phyloP scores from a whole-genome alignment of 345 rosid species.

The Geranium rotundifolium region DNA sequence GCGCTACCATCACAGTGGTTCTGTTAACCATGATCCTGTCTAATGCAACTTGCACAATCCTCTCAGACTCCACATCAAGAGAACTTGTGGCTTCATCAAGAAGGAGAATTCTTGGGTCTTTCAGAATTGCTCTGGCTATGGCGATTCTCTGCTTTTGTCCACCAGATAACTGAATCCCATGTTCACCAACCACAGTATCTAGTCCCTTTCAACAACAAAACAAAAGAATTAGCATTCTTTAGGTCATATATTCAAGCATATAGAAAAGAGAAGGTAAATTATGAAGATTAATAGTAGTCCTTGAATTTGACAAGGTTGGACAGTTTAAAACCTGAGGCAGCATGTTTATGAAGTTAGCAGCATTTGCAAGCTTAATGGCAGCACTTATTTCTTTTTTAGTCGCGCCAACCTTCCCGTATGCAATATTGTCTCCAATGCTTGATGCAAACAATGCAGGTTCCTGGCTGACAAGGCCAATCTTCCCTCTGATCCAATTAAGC shows the following conservation, averaged over 20 bases:
- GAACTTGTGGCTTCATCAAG: conserved; percentile 73
- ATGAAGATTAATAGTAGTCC: no score
- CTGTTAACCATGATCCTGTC: conserved; percentile 49
- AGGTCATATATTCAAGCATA: no score
- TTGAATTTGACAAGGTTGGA: background rate
- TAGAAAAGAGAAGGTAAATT: no score
- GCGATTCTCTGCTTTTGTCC: conserved; percentile 81
- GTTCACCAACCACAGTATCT: conserved; percentile 71
- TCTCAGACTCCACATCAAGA: conserved; percentile 61
- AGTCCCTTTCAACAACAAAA: conserved; percentile 29
- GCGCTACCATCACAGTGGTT: conserved; percentile 55
- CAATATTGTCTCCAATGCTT: conserved; percentile 51
- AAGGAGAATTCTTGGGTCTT: conserved; percentile 58
- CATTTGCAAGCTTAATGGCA: conserved; percentile 54
- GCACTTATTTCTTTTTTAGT: conserved; percentile 40
- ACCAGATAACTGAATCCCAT: conserved; percentile 66
- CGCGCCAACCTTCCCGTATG: conserved; percentile 45
- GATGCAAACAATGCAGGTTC: conserved; percentile 56
- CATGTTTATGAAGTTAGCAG: conserved; percentile 45
- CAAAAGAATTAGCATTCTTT: no score
- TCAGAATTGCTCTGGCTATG: conserved; percentile 56
- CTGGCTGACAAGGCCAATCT: conserved; percentile 72
- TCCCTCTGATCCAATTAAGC: conserved; percentile 51
- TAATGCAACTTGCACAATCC: conserved; percentile 49
- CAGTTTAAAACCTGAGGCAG: conserved; percentile 43